Base-by-base conservation (phyloP, 306 rosid genomes). In the Neltuma alba region DNA sequence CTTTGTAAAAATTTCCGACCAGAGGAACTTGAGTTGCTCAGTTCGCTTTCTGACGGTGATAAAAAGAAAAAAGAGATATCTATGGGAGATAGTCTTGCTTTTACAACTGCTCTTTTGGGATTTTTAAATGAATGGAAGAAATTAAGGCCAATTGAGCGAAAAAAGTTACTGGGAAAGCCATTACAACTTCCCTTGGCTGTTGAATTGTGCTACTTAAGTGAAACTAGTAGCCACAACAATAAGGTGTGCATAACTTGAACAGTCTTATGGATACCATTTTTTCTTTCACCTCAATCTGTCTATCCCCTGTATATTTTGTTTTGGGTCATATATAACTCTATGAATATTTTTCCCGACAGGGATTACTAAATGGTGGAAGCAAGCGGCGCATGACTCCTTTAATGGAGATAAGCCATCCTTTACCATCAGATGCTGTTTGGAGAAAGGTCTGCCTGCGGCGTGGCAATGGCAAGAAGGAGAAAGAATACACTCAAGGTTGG, bases 401-500 rank as follows among this genome's bases (percentile, higher is more conserved):
- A 40, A 30, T 69, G 74, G 99, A 94, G 84, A 83, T 94, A 79
- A 89, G 93, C 87, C 77, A 85, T 81, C 92, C 97, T 71, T 85
- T 94, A 85, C 99, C 99, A 21, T 55, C 87, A n/a, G 86, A 87
- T 80, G 94, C 97, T 81, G 86, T 83, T 70, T 94, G 99, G 97
- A 94, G 82, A 81, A 86, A 82, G 79, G 88, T 94, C 75, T 83
- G 31, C 80, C 86, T 94, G 38, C 86, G 88, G 72, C 63, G 84
- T 55, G 97, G 97, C 69, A 79, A 37, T 41, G 87, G 97, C 4
- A 94, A 92, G 85, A 94, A 89, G 82, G 96, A 94, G 88, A 92
- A 84, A 78, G 97, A 91, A 85, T 94, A 94, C 83, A 72, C 87
- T 76, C 99, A 92, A 88, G 97, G 91, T 79, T 91, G 94, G 97